Evolutionary conservation across 345 rosid genomes (phyloP).

Genomic region (Capsella bursapastoris): DNA sequence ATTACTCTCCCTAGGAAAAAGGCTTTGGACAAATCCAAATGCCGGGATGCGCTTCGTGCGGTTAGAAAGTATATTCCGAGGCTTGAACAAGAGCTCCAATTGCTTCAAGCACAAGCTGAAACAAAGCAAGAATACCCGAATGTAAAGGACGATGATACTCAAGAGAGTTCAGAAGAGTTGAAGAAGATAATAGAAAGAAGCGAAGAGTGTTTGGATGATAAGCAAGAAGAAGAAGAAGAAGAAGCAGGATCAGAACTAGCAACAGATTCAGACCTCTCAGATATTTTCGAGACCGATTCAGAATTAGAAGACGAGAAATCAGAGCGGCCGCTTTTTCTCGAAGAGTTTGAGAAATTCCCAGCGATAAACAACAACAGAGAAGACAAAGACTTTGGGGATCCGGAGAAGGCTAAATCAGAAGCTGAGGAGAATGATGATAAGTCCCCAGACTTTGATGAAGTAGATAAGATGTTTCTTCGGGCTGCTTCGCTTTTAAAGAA

Average conservation of each 20-base stretch:
- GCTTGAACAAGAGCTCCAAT: conserved; percentile 82
- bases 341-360: conserved; percentile 74
- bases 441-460: conserved; percentile 75
- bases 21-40: conserved; percentile 92
- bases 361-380: conserved; percentile 48
- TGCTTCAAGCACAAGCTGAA: conserved; percentile 63
- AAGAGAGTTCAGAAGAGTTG: conserved; percentile 50
- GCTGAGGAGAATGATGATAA: conserved; percentile 41
- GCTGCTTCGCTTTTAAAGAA: conserved; percentile 79
- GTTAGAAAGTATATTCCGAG: conserved; percentile 77
- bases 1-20: conserved; percentile 84
- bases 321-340: conserved; percentile 65
- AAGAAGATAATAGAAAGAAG: conserved; percentile 54
- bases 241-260: conserved; percentile 46
- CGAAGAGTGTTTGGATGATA: conserved; percentile 56
- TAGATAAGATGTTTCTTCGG: conserved; percentile 77
- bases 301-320: conserved; percentile 56
- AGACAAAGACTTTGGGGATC: conserved; percentile 59
- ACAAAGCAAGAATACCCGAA: conserved; percentile 34
- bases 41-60: conserved; percentile 82
- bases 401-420: conserved; percentile 34
- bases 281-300: conserved; percentile 83
- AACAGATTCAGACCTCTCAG: conserved; percentile 81
- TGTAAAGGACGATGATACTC: conserved; percentile 32
- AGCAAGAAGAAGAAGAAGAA: conserved; percentile 27